Evolutionary conservation across 1,139 yeast species (phyloP).

Genomic region (Saccharomycopsis phalli): DNA sequence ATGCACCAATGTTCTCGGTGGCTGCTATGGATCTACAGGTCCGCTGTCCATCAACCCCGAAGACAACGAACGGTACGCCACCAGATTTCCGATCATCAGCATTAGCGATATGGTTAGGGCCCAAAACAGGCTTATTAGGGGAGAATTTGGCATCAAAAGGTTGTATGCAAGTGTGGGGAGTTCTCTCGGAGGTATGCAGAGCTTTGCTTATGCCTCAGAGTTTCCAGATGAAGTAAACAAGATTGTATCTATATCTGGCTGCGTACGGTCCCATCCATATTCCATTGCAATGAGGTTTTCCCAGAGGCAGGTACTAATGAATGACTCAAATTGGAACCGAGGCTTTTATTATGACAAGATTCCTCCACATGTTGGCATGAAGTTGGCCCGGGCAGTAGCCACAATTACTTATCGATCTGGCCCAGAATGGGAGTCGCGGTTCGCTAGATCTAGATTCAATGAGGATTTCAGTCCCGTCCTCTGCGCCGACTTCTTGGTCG

Average conservation of each 20-base stretch:
- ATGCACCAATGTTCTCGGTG: constrained; percentile 88
- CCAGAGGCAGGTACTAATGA: constrained; percentile 88
- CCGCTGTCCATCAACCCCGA: constrained; percentile 79
- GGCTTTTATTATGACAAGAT: constrained; percentile 71
- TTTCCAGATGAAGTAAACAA: constrained; percentile 70
- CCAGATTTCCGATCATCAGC: constrained; percentile 79
- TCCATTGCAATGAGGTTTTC: constrained; percentile 90
- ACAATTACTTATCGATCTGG: constrained; percentile 93
- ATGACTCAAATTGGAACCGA: constrained; percentile 90
- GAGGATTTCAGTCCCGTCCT: constrained; percentile 73
- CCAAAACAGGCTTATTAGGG: constrained; percentile 58
- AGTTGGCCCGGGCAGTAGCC: constrained; percentile 85
- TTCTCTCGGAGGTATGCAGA: constrained; percentile 97
- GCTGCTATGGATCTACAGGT: constrained; percentile 93
- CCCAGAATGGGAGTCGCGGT: constrained; percentile 93
- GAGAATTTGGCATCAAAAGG: constrained; percentile 52
- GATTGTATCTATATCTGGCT: constrained; percentile 74
- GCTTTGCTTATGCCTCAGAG: constrained; percentile 78
- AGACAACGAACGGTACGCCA: constrained; percentile 59
- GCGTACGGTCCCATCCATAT: constrained; percentile 90
- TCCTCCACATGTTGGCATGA: constrained; percentile 95
- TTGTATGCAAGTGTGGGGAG: constrained; percentile 82
- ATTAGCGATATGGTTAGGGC: constrained; percentile 89
- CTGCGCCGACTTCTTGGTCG: constrained; percentile 88
- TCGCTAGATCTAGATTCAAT: constrained; percentile 83